Evolutionary conservation across 176 grass and related monocot species (phyloP).

Genomic region (Zoysia japonica): DNA sequence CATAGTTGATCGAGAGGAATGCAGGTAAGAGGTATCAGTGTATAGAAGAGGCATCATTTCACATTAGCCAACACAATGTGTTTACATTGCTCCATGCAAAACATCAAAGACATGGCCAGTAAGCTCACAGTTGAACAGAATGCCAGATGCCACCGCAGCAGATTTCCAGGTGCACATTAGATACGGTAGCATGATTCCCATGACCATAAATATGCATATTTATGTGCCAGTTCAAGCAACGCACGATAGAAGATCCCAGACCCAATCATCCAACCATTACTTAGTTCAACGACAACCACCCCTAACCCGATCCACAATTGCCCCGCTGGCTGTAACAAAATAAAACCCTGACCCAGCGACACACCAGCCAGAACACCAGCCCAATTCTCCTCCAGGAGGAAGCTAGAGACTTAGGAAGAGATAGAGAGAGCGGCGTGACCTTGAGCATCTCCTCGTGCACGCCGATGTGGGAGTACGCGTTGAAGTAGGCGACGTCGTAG

Average conservation of each 20-base stretch:
- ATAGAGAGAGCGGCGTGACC: slow-evolving; percentile 38
- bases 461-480: slow-evolving; percentile 76
- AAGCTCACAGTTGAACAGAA: slow-evolving; percentile 17
- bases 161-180: not conserved
- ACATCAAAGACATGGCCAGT: not conserved
- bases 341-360: slow-evolving; percentile 40
- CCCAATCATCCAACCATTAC: not conserved
- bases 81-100: not conserved
- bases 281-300: not conserved
- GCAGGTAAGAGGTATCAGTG: not conserved
- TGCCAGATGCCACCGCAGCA: not conserved
- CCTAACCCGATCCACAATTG: slow-evolving; percentile 31
- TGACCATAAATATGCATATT: not conserved
- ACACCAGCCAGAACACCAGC: not conserved
- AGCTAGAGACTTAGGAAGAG: not conserved
- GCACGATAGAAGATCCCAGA: not conserved
- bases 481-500: slow-evolving; percentile 91
- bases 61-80: slow-evolving; percentile 9
- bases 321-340: not conserved
- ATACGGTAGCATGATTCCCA: not conserved
- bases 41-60: slow-evolving; percentile 17
- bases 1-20: not conserved
- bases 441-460: slow-evolving; percentile 99
- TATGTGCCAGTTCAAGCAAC: not conserved
- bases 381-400: not conserved